A percentile compares a stretch with the other conserved stretches of the same genome.
These are phyloP conservation scores for Kwoniella shivajii DNA, from an alignment of 1,284 basidiomycete species.

Conservation along the genomic window DNA sequence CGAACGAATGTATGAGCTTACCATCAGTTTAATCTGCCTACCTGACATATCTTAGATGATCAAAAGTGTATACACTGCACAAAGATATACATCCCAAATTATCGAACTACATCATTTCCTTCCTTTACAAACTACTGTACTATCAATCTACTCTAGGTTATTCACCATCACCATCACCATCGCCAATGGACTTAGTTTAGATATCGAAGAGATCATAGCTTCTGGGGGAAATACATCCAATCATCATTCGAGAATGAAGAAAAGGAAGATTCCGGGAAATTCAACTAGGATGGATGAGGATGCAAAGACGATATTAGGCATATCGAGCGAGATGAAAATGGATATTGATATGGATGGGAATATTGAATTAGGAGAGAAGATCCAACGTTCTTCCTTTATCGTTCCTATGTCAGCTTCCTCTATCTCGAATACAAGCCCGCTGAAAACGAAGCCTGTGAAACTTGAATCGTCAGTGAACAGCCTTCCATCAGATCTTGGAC, in stretches of 20 bases:
- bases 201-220: background rate
- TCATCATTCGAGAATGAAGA: background rate
- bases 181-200: conserved; percentile 2
- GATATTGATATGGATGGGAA: background rate
- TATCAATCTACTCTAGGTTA: conserved; percentile 39
- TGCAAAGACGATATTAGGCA: background rate
- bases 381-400: too few species aligned
- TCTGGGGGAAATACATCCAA: background rate
- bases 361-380: conserved; percentile 15
- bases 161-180: conserved; percentile 29
- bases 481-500: too few species aligned
- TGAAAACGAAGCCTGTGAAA: too few species aligned
- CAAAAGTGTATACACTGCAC: conserved; percentile 9
- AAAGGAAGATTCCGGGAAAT: background rate
- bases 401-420: too few species aligned
- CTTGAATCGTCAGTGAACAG: background rate
- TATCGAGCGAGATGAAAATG: background rate
- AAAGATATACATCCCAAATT: conserved; percentile 58
- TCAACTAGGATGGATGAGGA: background rate
- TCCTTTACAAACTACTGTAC: conserved; percentile 39
- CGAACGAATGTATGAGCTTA: background rate
- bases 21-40: background rate
- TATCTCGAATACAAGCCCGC: too few species aligned
- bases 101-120: conserved; percentile 36
- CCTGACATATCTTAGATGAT: conserved; percentile 13